These are phyloP conservation scores for Aurinia saxatilis DNA, from an alignment of 345 rosid species.

Conservation along the genomic window DNA sequence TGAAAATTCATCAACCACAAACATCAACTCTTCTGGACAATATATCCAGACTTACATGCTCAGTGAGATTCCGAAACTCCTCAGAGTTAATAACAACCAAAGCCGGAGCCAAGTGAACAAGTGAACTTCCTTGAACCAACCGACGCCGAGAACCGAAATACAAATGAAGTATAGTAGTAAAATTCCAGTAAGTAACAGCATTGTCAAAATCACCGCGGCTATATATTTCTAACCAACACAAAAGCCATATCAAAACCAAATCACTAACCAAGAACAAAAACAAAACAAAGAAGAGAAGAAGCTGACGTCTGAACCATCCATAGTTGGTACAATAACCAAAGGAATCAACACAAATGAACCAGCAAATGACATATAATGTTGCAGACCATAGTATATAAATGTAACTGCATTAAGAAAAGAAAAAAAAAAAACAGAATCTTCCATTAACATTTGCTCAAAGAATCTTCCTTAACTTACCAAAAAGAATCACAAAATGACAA, in stretches of 20 bases:
- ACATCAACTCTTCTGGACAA: no score
- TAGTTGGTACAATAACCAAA: constrained; percentile 77
- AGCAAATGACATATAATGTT: constrained; percentile 73
- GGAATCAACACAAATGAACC: constrained; percentile 92
- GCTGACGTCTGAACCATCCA: constrained; percentile 94
- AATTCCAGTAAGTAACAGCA: constrained; percentile 74
- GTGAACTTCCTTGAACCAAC: constrained; percentile 92
- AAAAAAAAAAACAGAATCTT: not conserved
- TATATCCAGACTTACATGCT: constrained; percentile 73
- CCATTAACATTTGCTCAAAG: not conserved
- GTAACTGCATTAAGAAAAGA: constrained; percentile 71
- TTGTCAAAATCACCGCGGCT: constrained; percentile 79
- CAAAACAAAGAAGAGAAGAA: constrained; percentile 5
- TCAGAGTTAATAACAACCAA: constrained; percentile 69
- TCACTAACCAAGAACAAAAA: no score
- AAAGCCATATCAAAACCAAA: not conserved
- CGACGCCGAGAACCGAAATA: constrained; percentile 92
- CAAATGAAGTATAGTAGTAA: constrained; percentile 64
- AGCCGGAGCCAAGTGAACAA: constrained; percentile 75
- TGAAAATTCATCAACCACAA: no score
- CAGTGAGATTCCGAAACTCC: constrained; percentile 72
- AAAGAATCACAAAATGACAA: not conserved
- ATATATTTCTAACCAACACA: constrained; percentile 63
- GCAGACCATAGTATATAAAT: constrained; percentile 66
- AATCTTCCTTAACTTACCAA: not conserved